A percentile compares a stretch with the other conserved stretches of the same genome.
phyloP scores from a whole-genome alignment of 2,329 filamentous ascomycete species.

The Neonectria neomacrospora region DNA sequence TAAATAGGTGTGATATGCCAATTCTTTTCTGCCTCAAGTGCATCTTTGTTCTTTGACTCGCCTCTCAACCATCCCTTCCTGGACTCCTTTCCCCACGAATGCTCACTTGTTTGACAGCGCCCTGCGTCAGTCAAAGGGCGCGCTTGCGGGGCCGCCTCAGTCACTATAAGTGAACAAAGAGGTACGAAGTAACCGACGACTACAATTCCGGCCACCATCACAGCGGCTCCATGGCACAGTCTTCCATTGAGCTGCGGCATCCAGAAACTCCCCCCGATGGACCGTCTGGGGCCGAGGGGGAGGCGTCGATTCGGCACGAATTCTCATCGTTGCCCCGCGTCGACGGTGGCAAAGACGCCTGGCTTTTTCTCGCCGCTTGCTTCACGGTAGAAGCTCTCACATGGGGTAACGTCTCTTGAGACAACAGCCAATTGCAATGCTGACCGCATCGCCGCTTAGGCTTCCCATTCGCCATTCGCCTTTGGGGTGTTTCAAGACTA shows the following conservation, averaged over 20 bases:
- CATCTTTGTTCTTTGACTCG: too few relatives aligned
- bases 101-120: background rate
- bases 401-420: constrained; percentile 43
- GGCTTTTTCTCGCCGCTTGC: constrained; percentile 48
- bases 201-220: background rate
- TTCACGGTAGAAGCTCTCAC: constrained; percentile 49
- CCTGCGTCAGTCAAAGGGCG: constrained; percentile 10
- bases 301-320: constrained; percentile 1
- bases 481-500: constrained; percentile 79
- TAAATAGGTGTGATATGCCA: too few relatives aligned
- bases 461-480: constrained; percentile 72
- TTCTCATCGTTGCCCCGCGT: constrained; percentile 43
- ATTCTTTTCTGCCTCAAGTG: too few relatives aligned
- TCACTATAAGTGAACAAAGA: background rate
- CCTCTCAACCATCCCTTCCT: too few relatives aligned
- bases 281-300: background rate
- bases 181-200: background rate
- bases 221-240: constrained; percentile 8
- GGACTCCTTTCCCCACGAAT: background rate
- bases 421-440: background rate
- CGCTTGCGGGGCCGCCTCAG: background rate
- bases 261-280: background rate
- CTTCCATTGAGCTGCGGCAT: constrained; percentile 12
- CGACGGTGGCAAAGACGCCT: constrained; percentile 49
- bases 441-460: constrained; percentile 53